Conservation (phyloP, 169 alveolate species). For the Plasmodium cynomolgi region DNA sequence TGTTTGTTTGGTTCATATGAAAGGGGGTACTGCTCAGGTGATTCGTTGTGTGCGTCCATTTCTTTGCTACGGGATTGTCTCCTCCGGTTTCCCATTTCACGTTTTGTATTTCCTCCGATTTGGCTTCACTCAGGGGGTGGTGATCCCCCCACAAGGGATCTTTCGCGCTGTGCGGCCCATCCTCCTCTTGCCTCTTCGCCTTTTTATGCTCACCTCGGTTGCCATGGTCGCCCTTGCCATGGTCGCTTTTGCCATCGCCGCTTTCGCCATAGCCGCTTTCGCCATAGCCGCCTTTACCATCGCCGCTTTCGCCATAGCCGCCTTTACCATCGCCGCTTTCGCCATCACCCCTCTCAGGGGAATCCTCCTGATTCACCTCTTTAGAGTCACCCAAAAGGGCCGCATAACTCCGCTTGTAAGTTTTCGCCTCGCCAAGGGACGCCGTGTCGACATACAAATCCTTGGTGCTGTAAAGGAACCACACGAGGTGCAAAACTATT, state of each 20-base stretch:
- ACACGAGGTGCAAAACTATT: conserved; percentile 38
- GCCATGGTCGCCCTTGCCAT: neutral
- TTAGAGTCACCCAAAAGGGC: neutral
- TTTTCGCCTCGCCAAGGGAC: neutral
- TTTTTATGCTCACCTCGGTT: neutral
- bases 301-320: neutral
- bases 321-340: neutral
- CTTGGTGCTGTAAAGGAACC: conserved; percentile 37
- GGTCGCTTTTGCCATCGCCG: neutral
- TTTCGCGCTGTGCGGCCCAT: neutral
- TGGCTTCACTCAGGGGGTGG: neutral
- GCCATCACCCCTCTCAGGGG: neutral
- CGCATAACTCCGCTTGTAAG: conserved; percentile 13
- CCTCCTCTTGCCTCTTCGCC: neutral
- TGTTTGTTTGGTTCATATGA: neutral
- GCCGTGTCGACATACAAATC: conserved; percentile 10
- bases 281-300: neutral
- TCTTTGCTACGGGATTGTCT: neutral
- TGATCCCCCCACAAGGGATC: neutral
- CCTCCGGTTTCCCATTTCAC: neutral
- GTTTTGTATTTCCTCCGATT: neutral
- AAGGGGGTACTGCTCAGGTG: neutral
- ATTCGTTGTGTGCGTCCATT: neutral
- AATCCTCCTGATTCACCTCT: neutral
- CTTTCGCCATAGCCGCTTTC: neutral